Evolutionary conservation across 148 eudicot species (phyloP), one percentile per base, ranked within the genome.

Genomic region (Nepenthes mirabilis): DNA sequence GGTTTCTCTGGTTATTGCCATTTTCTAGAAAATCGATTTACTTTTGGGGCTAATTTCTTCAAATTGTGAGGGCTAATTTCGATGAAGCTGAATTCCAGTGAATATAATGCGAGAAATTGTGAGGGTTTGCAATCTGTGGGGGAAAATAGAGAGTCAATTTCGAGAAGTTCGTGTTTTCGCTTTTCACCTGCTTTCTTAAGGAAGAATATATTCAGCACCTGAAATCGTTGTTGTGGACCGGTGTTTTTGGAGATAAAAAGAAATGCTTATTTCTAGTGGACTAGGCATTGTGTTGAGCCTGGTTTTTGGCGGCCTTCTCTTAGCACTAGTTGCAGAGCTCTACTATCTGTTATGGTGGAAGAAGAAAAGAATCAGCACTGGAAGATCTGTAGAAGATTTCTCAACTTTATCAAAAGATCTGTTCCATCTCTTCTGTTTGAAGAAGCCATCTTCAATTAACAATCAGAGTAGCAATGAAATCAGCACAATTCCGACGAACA

Each of bases 281-380:
- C 75, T 91, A 69, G 84, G 84, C 5, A 77, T 91, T 57, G 77
- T 83, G 9, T 77, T 88, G 53, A 83, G 96, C 55, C 14, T 88
- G 47, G 72, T 88, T 10, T 88, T 88, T 69, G 90, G 86, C 1
- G 85, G 80, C 65, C 73, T 91, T 52, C 58, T 91, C 43, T 62
- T 91, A 62, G 94, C 76, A 11, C 65, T 91, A 3, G 68, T 80
- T 32, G 97, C 76, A 58, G 96, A 91, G 70, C 68, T 88, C 4
- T 91, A 83, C 70, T 88, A 91, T 57, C 13, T 91, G 12, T 60
- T 88, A n/a, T 88, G 93, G 85, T 83, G 86, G 86, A 91, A 81
- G 56, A 85, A 79, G 70, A 79, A 68, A 62, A 61, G 60, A 60
- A 58, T 67, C 67, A 72, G 36, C 59, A 65, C 33, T 48, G 66